These are phyloP conservation scores for Rhodotorula sp. DNA, from an alignment of 1,284 basidiomycete species.

Conservation along the genomic window DNA sequence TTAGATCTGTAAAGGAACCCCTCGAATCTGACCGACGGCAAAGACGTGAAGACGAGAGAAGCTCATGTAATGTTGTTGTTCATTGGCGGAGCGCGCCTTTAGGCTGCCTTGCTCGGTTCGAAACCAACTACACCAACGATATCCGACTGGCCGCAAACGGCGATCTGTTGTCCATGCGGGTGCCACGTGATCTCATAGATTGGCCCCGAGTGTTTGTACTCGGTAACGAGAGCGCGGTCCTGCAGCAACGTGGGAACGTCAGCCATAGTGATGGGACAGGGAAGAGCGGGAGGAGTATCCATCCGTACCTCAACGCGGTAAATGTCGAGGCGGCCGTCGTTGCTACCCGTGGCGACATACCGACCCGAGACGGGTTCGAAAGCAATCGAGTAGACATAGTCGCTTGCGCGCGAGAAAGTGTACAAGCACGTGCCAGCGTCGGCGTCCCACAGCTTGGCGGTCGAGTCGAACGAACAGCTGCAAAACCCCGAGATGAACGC, in stretches of 20 bases:
- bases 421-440: constrained; percentile 67
- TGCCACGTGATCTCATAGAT: constrained; percentile 45
- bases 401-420: constrained; percentile 55
- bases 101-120: background rate
- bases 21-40: background rate
- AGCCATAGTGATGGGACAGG: background rate
- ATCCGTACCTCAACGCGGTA: constrained; percentile 35
- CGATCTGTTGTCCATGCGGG: constrained; percentile 40
- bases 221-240: constrained; percentile 36
- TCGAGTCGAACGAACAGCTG: constrained; percentile 72
- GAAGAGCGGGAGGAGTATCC: too few relatives aligned
- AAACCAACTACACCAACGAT: constrained; percentile 36
- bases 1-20: background rate
- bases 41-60: too few relatives aligned
- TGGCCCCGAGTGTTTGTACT: constrained; percentile 39
- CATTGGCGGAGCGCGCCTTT: background rate
- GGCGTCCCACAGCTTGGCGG: constrained; percentile 72
- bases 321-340: constrained; percentile 41
- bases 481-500: background rate
- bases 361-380: constrained; percentile 37
- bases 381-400: constrained; percentile 42
- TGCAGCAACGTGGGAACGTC: background rate
- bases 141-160: constrained; percentile 38
- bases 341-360: constrained; percentile 43
- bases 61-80: too few relatives aligned